Evolutionary conservation across 2,329 filamentous ascomycete genomes (phyloP).

Genomic region (Pestalotiopsis sp.): DNA sequence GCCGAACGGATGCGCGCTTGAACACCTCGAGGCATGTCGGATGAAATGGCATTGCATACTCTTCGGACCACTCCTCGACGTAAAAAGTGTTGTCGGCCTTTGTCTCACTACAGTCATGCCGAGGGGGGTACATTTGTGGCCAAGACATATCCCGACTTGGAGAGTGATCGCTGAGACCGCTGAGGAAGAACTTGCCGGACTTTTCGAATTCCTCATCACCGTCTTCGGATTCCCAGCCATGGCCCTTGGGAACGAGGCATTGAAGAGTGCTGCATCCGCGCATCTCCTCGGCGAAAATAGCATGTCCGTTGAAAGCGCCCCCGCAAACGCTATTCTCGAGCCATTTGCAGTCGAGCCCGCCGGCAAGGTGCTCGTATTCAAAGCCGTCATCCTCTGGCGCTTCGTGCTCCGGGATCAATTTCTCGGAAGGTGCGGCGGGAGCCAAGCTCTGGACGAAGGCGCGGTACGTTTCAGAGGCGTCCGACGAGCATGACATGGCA

Average conservation of each 20-base stretch:
- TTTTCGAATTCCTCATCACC: conserved; percentile 4
- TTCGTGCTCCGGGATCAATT: neutral
- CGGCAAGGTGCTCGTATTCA: neutral
- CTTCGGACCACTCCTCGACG: neutral
- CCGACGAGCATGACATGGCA: neutral
- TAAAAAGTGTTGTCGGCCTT: neutral
- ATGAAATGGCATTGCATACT: conserved; percentile 6
- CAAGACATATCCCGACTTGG: neutral
- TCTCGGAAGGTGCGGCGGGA: neutral
- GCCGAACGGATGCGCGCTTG: conserved; percentile 1
- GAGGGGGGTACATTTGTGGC: neutral
- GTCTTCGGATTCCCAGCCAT: neutral
- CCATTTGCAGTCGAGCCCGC: neutral
- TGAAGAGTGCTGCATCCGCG: neutral
- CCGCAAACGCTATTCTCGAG: neutral
- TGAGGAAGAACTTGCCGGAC: neutral
- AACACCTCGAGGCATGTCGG: conserved; percentile 5
- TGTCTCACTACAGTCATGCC: neutral
- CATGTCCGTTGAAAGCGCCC: neutral
- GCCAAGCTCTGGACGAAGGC: neutral
- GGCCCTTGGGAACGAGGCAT: conserved; percentile 1
- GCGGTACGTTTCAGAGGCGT: neutral
- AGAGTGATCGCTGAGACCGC: neutral
- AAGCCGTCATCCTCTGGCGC: neutral
- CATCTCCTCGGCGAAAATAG: neutral